A percentile compares a stretch with the other conserved stretches of the same genome.
phyloP scores from a whole-genome alignment of 257 asterid genomes.

The Phtheirospermum japonicum region DNA sequence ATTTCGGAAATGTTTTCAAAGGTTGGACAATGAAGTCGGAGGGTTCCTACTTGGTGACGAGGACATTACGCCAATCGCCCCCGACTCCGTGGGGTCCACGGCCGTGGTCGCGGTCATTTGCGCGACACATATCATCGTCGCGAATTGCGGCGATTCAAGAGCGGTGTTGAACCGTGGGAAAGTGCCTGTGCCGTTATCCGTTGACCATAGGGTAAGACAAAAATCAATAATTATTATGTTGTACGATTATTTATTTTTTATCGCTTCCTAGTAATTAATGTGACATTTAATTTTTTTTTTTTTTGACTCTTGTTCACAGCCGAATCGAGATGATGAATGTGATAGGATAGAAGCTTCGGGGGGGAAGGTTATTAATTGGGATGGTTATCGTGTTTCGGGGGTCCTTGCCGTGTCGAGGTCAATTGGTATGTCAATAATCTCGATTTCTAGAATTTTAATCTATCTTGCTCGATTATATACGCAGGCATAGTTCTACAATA shows the following conservation, averaged over 20 bases:
- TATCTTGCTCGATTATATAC: not conserved
- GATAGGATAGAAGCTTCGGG: conserved; percentile 50
- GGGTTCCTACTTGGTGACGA: conserved; percentile 37
- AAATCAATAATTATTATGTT: not conserved
- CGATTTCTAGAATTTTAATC: not conserved
- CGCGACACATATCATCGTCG: conserved; percentile 70
- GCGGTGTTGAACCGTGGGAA: conserved; percentile 76
- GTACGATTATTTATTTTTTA: not conserved
- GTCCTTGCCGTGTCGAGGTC: conserved; percentile 55
- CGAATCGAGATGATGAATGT: conserved; percentile 50
- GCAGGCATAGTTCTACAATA: too few relatives aligned
- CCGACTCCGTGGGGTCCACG: conserved; percentile 89
- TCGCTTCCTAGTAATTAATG: not conserved
- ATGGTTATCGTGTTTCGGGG: conserved; percentile 46
- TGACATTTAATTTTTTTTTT: not conserved
- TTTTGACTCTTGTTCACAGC: conserved; percentile 27
- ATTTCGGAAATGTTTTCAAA: conserved; percentile 57
- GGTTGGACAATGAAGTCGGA: conserved; percentile 78
- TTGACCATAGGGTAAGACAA: conserved; percentile 68
- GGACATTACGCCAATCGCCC: conserved; percentile 47
- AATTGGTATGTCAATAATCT: conserved; percentile 31
- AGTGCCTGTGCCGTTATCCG: conserved; percentile 57
- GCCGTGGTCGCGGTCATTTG: conserved; percentile 79
- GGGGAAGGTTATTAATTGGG: conserved; percentile 52
- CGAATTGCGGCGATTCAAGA: conserved; percentile 93